phyloP scores from a whole-genome alignment of 306 rosid genomes.

The Canavalia ensiformis region DNA sequence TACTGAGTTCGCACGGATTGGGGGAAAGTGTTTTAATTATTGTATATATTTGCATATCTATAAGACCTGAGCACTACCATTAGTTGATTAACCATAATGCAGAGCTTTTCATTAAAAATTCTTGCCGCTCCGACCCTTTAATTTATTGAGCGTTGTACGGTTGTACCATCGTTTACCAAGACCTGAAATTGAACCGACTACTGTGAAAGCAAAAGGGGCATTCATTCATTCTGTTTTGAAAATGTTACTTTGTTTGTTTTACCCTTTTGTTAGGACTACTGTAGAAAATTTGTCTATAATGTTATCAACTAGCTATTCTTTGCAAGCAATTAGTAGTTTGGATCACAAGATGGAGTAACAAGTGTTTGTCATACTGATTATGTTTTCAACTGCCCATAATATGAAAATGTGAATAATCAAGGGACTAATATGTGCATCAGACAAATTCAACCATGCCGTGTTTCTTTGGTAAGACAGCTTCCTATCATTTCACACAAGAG shows the following conservation, averaged over 20 bases:
- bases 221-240: conserved; percentile 2
- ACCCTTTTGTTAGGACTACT: not conserved
- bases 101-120: conserved; percentile 23
- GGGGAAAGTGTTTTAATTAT: conserved; percentile 25
- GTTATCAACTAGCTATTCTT: not conserved
- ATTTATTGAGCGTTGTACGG: not conserved
- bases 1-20: conserved; percentile 59
- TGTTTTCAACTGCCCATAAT: not conserved
- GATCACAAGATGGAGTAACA: not conserved
- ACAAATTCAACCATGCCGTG: conserved; percentile 22
- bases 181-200: not conserved
- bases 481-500: conserved; percentile 40
- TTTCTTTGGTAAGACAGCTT: conserved; percentile 29
- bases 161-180: not conserved
- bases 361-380: not conserved
- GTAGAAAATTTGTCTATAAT: not conserved
- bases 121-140: not conserved
- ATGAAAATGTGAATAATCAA: not conserved
- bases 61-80: not conserved
- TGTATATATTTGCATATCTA: conserved; percentile 39
- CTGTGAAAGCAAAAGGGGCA: not conserved
- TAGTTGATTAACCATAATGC: conserved; percentile 33
- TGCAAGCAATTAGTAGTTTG: conserved; percentile 9
- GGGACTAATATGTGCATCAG: not conserved
- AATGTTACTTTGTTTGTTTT: not conserved